A percentile compares a stretch with the other conserved stretches of the same genome.
phyloP scores from a whole-genome alignment of 1,284 basidiomycete genomes.

The Austroboletus niveus region DNA sequence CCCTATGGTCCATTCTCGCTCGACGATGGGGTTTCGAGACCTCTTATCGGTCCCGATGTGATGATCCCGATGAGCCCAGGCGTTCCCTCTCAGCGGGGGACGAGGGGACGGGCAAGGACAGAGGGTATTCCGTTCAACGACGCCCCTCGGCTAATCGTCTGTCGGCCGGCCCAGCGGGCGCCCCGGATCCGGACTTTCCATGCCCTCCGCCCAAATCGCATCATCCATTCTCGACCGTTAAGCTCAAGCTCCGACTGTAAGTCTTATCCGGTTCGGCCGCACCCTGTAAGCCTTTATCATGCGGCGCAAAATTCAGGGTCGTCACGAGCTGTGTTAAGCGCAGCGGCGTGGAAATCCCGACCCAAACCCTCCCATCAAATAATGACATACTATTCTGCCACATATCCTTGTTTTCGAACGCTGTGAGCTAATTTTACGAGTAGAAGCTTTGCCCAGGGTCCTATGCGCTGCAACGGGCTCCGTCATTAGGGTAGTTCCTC shows the following conservation, averaged over 20 bases:
- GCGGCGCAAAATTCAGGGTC: conserved; percentile 24
- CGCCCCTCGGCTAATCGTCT: too few relatives aligned
- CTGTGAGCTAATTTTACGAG: conserved; percentile 11
- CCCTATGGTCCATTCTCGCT: conserved; percentile 19
- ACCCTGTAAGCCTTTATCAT: conserved; percentile 7
- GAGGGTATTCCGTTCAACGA: too few relatives aligned
- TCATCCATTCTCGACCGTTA: conserved; percentile 17
- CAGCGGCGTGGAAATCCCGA: conserved; percentile 23
- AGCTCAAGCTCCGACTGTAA: conserved; percentile 25
- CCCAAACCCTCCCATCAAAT: conserved; percentile 7
- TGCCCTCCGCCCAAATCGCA: conserved; percentile 33
- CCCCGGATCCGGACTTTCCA: conserved; percentile 11
- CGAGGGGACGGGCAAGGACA: not conserved
- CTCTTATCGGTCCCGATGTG: conserved; percentile 23
- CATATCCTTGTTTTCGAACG: conserved; percentile 5
- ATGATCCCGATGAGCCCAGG: conserved; percentile 14
- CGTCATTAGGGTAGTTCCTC: conserved; percentile 9
- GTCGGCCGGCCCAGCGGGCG: conserved; percentile 1
- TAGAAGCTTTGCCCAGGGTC: conserved; percentile 5
- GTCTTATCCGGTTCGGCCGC: conserved; percentile 7
- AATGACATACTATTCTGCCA: conserved; percentile 14
- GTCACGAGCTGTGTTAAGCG: conserved; percentile 10
- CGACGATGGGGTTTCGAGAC: conserved; percentile 1
- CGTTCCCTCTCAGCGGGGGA: not conserved
- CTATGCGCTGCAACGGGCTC: conserved; percentile 1